A percentile compares a stretch with the other conserved stretches of the same genome.
Conservation (phyloP, 2,329 filamentous ascomycete genomes). For the Aspergillus ruber region DNA sequence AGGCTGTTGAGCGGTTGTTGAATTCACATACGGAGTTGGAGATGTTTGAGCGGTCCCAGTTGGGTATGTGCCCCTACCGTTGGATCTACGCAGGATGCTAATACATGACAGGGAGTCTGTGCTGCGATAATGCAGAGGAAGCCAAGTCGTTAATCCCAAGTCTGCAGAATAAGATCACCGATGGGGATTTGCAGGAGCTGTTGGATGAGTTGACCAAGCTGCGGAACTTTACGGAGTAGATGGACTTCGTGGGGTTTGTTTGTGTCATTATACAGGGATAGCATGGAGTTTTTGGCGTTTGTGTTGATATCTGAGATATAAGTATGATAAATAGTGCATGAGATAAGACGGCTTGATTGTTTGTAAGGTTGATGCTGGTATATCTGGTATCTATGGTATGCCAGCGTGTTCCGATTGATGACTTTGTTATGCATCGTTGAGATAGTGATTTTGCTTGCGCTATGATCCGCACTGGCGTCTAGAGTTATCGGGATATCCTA, state of each 20-base stretch:
- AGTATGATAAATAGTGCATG: neutral
- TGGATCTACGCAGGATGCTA: neutral
- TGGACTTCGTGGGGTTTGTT: neutral
- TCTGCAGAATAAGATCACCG: constrained; percentile 79
- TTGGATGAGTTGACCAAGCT: constrained; percentile 88
- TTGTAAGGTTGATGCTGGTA: neutral
- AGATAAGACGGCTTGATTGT: neutral
- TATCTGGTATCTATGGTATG: no score
- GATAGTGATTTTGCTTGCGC: no score
- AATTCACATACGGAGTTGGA: constrained; percentile 70
- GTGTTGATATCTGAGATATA: neutral
- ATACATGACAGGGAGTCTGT: constrained; percentile 64
- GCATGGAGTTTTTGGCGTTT: constrained; percentile 26
- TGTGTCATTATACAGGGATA: constrained; percentile 7
- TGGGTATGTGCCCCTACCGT: constrained; percentile 54
- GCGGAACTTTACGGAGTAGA: constrained; percentile 42
- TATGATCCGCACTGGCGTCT: no score
- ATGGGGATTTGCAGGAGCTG: constrained; percentile 80
- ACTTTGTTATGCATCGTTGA: no score
- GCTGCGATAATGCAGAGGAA: constrained; percentile 88
- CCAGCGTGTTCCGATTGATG: no score
- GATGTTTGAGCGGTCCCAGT: constrained; percentile 87
- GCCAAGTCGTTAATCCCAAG: constrained; percentile 93
- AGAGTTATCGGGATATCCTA: no score
- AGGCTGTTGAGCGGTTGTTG: constrained; percentile 84